Base-by-base conservation (phyloP, 805 yeast species). In the Kluyveromyces wickerhamii region DNA sequence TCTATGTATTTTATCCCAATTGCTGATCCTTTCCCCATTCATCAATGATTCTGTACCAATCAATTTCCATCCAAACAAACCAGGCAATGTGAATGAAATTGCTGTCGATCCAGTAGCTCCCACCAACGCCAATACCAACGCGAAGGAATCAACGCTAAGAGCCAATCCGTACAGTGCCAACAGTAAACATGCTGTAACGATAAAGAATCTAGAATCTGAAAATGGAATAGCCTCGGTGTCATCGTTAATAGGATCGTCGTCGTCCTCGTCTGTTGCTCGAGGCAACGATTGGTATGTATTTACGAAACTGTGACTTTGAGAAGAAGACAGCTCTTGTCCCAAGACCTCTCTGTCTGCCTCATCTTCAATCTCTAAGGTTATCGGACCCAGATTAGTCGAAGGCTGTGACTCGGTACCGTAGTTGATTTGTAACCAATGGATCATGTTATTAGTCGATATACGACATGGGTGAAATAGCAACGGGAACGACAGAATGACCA, bases 31-130 rank as follows among this genome's bases (percentile, higher is more conserved):
- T 25, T 46, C 51, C 2, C 57, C 54, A 35, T 50, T 34, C 29
- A 49, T 39, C 45, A 60, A 35, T 35, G 58, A 41, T 35, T 44
- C 43, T 5, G 55, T 48, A 25, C 62, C 79, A 35, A 83, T 71
- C 39, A 87, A 65, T 46, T 72, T 77, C 59, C 72, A 85, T 3
- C 89, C 94, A 52, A 87, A 85, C 15, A 85, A 62, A 0, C 96
- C 96, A 0, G 96, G 96, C 30, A 87, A 66, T 19, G 85, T 86
- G 52, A 87, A 87, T 9, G 95, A 86, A 34, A 88, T 86, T 4
- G 94, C 74, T 0, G 96, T 87, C 1, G 95, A 84, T 0, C 96
- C 96, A 0, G 95, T 86, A 1, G 95, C 83, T 2, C 96, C 96
- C 4, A 87, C 95, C 43, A 87, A 65, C 2, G 95, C 87, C 45